Base-by-base conservation (phyloP, 805 yeast genomes). In the Jamesozyma jinghongensis region DNA sequence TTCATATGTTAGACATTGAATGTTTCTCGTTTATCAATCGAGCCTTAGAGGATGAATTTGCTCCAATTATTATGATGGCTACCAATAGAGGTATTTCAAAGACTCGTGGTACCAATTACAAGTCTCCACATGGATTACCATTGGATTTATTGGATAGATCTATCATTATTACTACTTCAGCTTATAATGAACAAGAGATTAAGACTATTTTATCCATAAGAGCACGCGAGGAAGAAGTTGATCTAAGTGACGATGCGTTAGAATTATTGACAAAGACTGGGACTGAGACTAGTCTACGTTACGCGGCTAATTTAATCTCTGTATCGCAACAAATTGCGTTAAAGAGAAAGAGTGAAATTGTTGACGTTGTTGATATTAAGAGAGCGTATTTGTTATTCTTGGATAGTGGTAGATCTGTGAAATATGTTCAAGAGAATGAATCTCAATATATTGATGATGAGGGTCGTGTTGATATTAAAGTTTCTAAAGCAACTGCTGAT, bases 11-110 rank as follows among this genome's bases (percentile, higher is more conserved):
- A 49, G 99, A 92, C 63, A 82, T 92, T 54, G 99, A 92, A 65
- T 81, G 95, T 56, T 92, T 92, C 60, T 84, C 97, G 14, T 92
- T 85, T 64, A 75, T 92, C 53, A 92, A 92, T 68, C 78, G 97
- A 51, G 99, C 99, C 10, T 71, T 92, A 45, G 99, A 92, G 68
- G 95, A 87, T 56, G 95, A 87, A 46, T 82, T 92, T 62, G 85
- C 97, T 13, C 99, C 99, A 29, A 85, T 92, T 57, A 96, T 92
- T 32, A 84, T 92, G 48, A 85, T 92, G 94, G 99, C 99, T 34
- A 88, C 99, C 19, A 92, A 92, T 67, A 76, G 97, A 62, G 99
- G 99, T 40, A 73, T 90, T 43, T 76, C 95, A n/a, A 80, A 75
- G 45, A 87, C 95, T 19, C 77, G 96, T 56, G 98, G 99, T 39